phyloP scores from a whole-genome alignment of 1,284 basidiomycete genomes.

The Jaminaea rosea region DNA sequence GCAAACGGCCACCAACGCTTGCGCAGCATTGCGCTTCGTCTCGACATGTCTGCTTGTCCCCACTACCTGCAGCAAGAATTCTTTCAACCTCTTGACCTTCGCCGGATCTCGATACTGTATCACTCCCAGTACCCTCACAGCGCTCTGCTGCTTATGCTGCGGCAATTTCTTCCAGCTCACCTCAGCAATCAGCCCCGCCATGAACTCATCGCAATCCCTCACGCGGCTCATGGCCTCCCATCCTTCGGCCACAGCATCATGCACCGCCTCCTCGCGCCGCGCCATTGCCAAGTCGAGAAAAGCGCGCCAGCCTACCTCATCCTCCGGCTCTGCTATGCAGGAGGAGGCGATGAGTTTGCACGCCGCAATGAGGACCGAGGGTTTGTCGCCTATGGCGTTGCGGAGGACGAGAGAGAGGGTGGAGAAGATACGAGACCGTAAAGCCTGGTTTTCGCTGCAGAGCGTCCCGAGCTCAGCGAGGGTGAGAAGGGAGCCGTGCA shows the following conservation, averaged over 20 bases:
- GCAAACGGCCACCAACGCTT: slow-evolving; percentile 53
- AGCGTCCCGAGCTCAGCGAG: slow-evolving; percentile 62
- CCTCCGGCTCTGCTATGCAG: slow-evolving; percentile 31
- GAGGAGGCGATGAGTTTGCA: slow-evolving; percentile 65
- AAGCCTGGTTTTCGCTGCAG: slow-evolving; percentile 9
- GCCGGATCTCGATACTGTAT: slow-evolving; percentile 55
- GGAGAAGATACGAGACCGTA: slow-evolving; percentile 49
- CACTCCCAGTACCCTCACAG: slow-evolving; percentile 65
- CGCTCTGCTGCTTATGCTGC: slow-evolving; percentile 62
- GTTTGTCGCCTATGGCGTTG: slow-evolving; percentile 56
- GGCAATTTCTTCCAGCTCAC: slow-evolving; percentile 53
- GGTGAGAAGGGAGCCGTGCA: slow-evolving; percentile 73
- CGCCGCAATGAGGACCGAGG: slow-evolving; percentile 63
- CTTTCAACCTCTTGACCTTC: background rate
- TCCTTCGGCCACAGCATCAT: slow-evolving; percentile 63
- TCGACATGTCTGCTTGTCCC: too few relatives aligned
- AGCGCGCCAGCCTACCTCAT: slow-evolving; percentile 53
- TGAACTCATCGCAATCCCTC: slow-evolving; percentile 60
- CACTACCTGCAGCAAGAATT: slow-evolving; percentile 19
- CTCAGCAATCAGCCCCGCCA: too few relatives aligned
- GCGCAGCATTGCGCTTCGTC: slow-evolving; percentile 62
- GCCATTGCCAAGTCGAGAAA: slow-evolving; percentile 66
- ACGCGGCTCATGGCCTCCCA: slow-evolving; percentile 61
- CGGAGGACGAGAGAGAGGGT: slow-evolving; percentile 56
- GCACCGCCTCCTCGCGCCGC: slow-evolving; percentile 60